Percentiles rank a stretch among this genome's conserved stretches.
Conservation (phyloP, 345 rosid species). For the Populus simonii region DNA sequence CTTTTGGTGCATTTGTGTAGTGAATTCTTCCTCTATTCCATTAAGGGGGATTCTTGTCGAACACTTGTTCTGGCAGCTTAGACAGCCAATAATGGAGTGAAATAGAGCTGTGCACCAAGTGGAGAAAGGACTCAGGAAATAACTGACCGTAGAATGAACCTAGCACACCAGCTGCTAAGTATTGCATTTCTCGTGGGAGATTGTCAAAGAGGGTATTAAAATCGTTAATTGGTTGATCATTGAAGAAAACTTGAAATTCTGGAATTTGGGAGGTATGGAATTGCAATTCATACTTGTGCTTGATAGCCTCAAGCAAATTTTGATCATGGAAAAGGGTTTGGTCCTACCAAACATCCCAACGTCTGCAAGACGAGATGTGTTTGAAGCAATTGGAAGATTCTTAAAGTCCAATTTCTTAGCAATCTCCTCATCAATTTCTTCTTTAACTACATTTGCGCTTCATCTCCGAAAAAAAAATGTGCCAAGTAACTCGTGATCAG, state of each 20-base stretch:
- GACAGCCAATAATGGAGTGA: constrained; percentile 6
- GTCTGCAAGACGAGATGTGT: constrained; percentile 19
- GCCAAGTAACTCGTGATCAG: background rate
- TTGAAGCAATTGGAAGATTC: constrained; percentile 1
- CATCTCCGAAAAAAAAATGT: background rate
- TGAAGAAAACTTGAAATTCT: constrained; percentile 8
- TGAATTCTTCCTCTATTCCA: constrained; percentile 9
- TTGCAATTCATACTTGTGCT: background rate
- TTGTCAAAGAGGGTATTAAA: background rate
- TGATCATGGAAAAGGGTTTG: background rate
- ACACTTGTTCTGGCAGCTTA: background rate
- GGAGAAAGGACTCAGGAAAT: constrained; percentile 1
- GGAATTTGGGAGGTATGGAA: background rate
- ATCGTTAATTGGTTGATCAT: constrained; percentile 4
- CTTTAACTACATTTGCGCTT: background rate
- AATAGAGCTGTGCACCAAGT: background rate
- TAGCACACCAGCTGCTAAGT: constrained; percentile 6
- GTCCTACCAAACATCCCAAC: constrained; percentile 6
- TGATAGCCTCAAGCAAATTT: background rate
- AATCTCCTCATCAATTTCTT: constrained; percentile 7
- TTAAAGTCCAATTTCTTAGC: constrained; percentile 19
- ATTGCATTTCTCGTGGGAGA: background rate
- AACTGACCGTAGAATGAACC: constrained; percentile 3
- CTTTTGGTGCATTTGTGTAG: constrained; percentile 6
- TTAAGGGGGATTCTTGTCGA: background rate